Evolutionary conservation across 345 rosid species (phyloP).

Genomic region (Heritiera littoralis): DNA sequence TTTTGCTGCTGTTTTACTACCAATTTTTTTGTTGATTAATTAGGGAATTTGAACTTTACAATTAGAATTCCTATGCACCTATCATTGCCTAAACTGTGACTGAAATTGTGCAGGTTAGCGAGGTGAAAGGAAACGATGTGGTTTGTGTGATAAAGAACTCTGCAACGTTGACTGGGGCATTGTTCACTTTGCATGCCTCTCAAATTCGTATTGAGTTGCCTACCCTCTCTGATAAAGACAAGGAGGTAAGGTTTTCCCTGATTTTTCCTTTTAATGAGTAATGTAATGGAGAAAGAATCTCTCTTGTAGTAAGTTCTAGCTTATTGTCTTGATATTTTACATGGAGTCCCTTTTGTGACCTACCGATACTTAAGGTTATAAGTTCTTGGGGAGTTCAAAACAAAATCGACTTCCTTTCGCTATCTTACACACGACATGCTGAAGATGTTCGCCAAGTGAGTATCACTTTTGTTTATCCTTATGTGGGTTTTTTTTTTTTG

Average conservation of each 20-base stretch:
- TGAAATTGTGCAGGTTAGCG: conserved; percentile 60
- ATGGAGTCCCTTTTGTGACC: conserved; percentile 9
- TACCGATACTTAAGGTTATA: conserved; percentile 60
- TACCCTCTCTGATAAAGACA: conserved; percentile 83
- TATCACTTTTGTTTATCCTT: neutral
- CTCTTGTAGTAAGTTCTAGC: neutral
- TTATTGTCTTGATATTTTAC: neutral
- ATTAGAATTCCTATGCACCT: neutral
- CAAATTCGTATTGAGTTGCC: conserved; percentile 89
- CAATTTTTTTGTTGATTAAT: neutral
- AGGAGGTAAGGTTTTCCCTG: conserved; percentile 56
- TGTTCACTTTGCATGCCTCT: conserved; percentile 85
- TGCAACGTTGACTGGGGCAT: conserved; percentile 83
- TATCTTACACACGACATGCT: conserved; percentile 91
- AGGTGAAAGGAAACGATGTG: conserved; percentile 81
- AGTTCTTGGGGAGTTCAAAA: conserved; percentile 92
- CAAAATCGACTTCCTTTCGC: conserved; percentile 91
- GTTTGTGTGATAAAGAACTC: conserved; percentile 83
- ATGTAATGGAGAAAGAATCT: neutral
- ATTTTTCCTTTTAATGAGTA: neutral
- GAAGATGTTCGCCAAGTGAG: conserved; percentile 93
- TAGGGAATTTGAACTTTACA: neutral
- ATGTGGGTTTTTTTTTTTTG: neutral
- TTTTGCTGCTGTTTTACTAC: neutral
- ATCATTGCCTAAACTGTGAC: conserved; percentile 13